Evolutionary conservation across 106 monocot species (phyloP), one percentile per base, ranked within the genome.

Genomic region (Allium fistulosum): DNA sequence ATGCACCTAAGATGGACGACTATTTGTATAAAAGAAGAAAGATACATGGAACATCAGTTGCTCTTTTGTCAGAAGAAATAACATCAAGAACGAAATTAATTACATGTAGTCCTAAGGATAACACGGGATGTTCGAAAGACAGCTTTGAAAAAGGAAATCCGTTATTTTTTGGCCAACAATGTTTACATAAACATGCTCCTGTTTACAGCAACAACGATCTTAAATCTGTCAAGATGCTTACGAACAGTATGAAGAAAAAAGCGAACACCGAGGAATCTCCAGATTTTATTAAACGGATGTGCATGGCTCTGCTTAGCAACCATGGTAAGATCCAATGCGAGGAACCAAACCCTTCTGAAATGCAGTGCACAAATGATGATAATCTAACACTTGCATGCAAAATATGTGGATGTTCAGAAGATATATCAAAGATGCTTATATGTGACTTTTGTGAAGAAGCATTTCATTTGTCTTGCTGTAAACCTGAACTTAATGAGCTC

Each of bases 381-480:
- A 67, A 63, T 16, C 55, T 46, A 68, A 65, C 62, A 14, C 61
- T 64, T 50, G 46, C 71, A 56, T 94, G 94, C 79, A 84, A 87
- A 80, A 76, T 78, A 17, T 93, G 92, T 64, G 62, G 78, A 7
- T 5, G 65, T 17, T 50, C 47, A 11, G 85, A 72, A 53, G 64
- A 67, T 63, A 63, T 80, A 46, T 27, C 49, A 46, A 84, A 79
- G 65, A 87, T 94, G 94, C 65, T 94, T 65, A 90, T 94, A 53
- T 94, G 94, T 76, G 94, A 94, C 62, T 65, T 66, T 46, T 94
- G 94, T 70, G 94, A 94, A 49, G 80, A 90, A 72, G 84, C 90
- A 76, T 94, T 82, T 87, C 94, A 94, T 72, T 17, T 80, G 58
- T 71, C 77, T 55, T 94, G 94, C 72, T 80, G 84, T 78, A 78